Percentiles rank a stretch among this genome's conserved stretches.
These are phyloP conservation scores for Neurospora sp. DNA, from an alignment of 495 filamentous ascomycete species.

Conservation along the genomic window DNA sequence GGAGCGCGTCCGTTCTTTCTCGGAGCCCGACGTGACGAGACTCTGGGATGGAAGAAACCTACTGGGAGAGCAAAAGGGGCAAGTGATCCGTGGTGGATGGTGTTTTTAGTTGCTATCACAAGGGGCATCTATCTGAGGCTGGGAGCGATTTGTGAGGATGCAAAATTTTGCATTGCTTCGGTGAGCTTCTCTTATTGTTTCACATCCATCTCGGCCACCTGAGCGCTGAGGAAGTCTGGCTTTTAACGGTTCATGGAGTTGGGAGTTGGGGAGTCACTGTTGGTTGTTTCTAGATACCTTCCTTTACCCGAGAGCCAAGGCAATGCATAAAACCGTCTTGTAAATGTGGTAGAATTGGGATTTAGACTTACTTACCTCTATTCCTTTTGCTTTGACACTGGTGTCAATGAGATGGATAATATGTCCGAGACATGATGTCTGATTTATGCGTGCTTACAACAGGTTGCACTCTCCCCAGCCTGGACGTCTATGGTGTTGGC, in stretches of 20 bases:
- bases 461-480: too few relatives aligned
- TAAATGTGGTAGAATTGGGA: neutral
- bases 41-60: too few relatives aligned
- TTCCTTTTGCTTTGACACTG: too few relatives aligned
- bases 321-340: neutral
- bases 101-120: neutral
- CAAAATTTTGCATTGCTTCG: neutral
- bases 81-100: neutral
- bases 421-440: too few relatives aligned
- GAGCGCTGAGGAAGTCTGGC: neutral
- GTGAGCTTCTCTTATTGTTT: neutral
- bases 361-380: neutral
- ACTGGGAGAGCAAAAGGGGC: neutral
- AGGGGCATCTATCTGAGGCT: neutral
- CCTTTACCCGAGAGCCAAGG: neutral
- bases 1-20: neutral
- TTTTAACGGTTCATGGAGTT: neutral
- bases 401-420: too few relatives aligned
- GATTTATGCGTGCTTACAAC: too few relatives aligned
- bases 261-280: neutral
- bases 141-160: neutral
- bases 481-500: too few relatives aligned
- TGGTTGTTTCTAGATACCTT: neutral
- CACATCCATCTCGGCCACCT: neutral
- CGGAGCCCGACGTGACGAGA: neutral